Base-by-base conservation (phyloP, 2,329 filamentous ascomycete species). In the Nemania sp. region DNA sequence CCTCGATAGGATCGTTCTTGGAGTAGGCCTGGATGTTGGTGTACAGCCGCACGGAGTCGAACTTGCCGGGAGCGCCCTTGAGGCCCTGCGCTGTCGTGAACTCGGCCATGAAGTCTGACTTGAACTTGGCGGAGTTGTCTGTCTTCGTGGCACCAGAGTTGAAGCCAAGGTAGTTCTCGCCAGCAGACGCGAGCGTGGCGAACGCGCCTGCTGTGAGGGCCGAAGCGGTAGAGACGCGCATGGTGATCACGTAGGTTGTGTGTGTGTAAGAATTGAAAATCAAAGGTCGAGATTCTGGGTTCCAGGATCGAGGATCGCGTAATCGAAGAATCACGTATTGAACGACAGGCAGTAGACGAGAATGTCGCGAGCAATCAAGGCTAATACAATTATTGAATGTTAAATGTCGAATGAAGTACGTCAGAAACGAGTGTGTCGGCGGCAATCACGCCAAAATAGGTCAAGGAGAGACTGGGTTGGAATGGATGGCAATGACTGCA, bases 1-100 rank as follows among this genome's bases (percentile, higher is more conserved):
- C 89, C 70, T 86, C 77, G 65, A 91, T 71, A 22, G 88, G 88
- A 69, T 90, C 59, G 48, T 24, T 66, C 37, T 54, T 47, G 11
- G 65, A 68, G 6, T 52, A 56, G 36, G 41, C 50, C 23, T 54
- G 55, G 23, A 63, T 56, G 49, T 56, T 69, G 46, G 66, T 62
- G 62, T 69, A 69, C 17, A 69, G 48, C 48, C 67, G 61, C 15
- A 57, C 59, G 49, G 66, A 62, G 47, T 64, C 67, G 54, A 60
- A 66, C 60, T 63, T 66, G 40, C 67, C 67, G 26, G 54, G 62
- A 15, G 66, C 67, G 22, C 60, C 62, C 8, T 62, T 57, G n/a
- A 69, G 63, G 51, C 52, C 59, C 64, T 69, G 60, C 39, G 63
- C 66, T 5, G 63, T 64, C 54, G 57, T 62, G 60, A 69, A 69